phyloP scores from a whole-genome alignment of 1,284 basidiomycete species.

The Inonotus hispidus region DNA sequence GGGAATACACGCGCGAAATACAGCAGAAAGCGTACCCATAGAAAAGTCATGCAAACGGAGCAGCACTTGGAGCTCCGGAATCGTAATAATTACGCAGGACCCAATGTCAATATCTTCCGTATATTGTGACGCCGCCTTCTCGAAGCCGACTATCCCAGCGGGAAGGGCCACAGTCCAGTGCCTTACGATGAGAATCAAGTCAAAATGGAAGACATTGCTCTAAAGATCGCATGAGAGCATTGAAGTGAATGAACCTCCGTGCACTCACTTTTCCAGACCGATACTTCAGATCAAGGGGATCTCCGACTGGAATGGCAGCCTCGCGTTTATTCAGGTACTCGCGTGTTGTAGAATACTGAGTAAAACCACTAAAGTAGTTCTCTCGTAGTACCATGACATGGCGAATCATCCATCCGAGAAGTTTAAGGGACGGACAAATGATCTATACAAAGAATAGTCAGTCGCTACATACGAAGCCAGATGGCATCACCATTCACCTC shows the following conservation, averaged over 20 bases:
- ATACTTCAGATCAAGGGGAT: constrained; percentile 77
- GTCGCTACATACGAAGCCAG: background rate
- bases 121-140: constrained; percentile 29
- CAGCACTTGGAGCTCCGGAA: constrained; percentile 70
- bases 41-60: constrained; percentile 78
- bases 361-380: constrained; percentile 90
- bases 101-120: constrained; percentile 38
- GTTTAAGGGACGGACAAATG: constrained; percentile 51
- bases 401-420: constrained; percentile 81
- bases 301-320: constrained; percentile 59
- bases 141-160: constrained; percentile 71
- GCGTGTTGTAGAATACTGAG: constrained; percentile 80
- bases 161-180: constrained; percentile 61
- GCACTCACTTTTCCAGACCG: constrained; percentile 61
- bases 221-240: constrained; percentile 29
- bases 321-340: constrained; percentile 76
- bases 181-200: constrained; percentile 52
- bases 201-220: constrained; percentile 79
- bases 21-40: constrained; percentile 61
- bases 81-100: constrained; percentile 47
- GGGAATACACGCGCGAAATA: background rate
- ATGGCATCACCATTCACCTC: constrained; percentile 39
- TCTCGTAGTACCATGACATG: constrained; percentile 84
- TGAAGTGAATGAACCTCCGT: background rate
- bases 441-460: constrained; percentile 25